Evolutionary conservation across 2,329 filamentous ascomycete genomes (phyloP).

Genomic region (Penicillium sp.): DNA sequence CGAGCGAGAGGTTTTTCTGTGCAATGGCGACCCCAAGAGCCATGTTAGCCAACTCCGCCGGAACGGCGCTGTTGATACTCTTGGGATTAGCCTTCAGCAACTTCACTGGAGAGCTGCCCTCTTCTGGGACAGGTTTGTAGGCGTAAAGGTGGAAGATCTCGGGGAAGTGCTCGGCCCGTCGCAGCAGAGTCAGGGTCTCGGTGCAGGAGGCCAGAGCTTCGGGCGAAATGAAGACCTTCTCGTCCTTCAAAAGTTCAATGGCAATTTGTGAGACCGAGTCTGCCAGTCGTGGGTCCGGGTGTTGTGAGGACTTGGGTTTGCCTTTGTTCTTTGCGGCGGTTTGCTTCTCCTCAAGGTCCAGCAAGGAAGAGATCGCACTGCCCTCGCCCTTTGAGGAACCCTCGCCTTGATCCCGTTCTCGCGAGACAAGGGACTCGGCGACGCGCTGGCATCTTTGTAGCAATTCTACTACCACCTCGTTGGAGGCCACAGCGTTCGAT

Average conservation of each 20-base stretch:
- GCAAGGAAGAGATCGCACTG: conserved; percentile 41
- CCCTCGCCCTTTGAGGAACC: conserved; percentile 26
- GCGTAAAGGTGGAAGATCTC: conserved; percentile 79
- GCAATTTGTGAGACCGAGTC: conserved; percentile 54
- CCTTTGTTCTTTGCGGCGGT: conserved; percentile 16
- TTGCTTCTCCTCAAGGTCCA: conserved; percentile 42
- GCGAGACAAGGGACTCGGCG: conserved; percentile 31
- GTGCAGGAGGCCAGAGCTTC: conserved; percentile 72
- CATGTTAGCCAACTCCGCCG: conserved; percentile 64
- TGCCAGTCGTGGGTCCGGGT: conserved; percentile 38
- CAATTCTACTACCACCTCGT: conserved; percentile 34
- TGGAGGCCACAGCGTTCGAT: conserved; percentile 33
- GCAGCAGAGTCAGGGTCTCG: conserved; percentile 69
- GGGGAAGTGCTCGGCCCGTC: conserved; percentile 72
- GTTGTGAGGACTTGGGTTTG: conserved; percentile 24
- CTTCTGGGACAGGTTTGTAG: conserved; percentile 70
- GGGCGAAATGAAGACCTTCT: conserved; percentile 76
- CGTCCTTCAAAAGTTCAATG: conserved; percentile 69
- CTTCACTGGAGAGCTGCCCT: conserved; percentile 57
- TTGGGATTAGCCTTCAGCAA: conserved; percentile 66
- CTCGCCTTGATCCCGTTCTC: conserved; percentile 22
- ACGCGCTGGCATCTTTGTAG: conserved; percentile 38
- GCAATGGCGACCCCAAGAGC: conserved; percentile 79
- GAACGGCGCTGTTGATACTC: conserved; percentile 68
- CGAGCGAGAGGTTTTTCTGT: conserved; percentile 71